These are phyloP conservation scores for Paracoccidioides lutzii DNA, from an alignment of 2,329 filamentous ascomycete species.

Conservation along the genomic window DNA sequence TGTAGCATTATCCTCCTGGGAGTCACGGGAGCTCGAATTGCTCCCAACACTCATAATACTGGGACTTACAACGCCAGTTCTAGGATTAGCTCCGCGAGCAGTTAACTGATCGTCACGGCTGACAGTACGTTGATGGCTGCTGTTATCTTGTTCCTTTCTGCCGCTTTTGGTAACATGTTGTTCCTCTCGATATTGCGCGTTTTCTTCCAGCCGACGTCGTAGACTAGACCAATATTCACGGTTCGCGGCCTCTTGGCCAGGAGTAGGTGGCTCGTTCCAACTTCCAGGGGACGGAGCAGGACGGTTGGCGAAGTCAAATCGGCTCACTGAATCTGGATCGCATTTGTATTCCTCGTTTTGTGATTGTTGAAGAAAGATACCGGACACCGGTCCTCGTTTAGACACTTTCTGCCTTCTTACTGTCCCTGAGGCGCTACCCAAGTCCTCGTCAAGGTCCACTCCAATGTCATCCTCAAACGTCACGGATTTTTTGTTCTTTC, in stretches of 20 bases:
- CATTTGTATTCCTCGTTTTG: not conserved
- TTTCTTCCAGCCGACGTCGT: constrained; percentile 3
- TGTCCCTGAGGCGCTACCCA: constrained; percentile 9
- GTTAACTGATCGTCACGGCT: constrained; percentile 24
- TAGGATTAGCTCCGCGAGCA: constrained; percentile 22
- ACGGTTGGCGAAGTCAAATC: not conserved
- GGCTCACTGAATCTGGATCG: not conserved
- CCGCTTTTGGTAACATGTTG: not conserved
- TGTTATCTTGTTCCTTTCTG: not conserved
- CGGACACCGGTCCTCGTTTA: not conserved
- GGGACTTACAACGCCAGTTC: constrained; percentile 27
- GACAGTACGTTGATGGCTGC: constrained; percentile 8
- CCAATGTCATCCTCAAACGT: constrained; percentile 8
- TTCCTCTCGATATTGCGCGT: not conserved
- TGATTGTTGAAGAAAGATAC: not conserved
- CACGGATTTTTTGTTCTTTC: constrained; percentile 7
- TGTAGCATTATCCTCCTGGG: constrained; percentile 9
- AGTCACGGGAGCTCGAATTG: constrained; percentile 11
- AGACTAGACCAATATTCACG: constrained; percentile 1
- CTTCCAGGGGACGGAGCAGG: not conserved
- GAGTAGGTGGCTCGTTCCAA: not conserved
- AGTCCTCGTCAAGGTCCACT: not conserved
- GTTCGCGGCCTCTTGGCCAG: not conserved
- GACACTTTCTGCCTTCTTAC: constrained; percentile 6
- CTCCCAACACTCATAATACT: constrained; percentile 16